These are phyloP conservation scores for Phytophthora litchii DNA, from an alignment of 352 stramenopile genomes.

Conservation along the genomic window DNA sequence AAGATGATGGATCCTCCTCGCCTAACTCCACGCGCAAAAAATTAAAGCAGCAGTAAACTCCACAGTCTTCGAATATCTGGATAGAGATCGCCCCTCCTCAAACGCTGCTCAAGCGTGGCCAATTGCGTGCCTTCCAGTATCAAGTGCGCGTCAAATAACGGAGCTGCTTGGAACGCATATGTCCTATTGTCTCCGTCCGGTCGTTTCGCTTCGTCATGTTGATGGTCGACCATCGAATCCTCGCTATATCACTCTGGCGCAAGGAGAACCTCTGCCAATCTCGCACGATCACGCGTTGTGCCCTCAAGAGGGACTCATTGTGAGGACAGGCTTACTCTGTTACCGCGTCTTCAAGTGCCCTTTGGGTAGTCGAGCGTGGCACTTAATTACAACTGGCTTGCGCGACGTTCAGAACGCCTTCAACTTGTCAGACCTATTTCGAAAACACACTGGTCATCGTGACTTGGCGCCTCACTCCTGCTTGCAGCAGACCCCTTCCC, in stretches of 20 bases:
- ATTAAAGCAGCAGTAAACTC: background rate
- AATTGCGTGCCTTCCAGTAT: background rate
- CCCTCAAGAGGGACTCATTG: constrained; percentile 1
- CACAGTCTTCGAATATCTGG: background rate
- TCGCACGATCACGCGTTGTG: constrained; percentile 14
- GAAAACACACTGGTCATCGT: constrained; percentile 3
- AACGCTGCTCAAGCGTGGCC: background rate
- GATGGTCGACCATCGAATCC: constrained; percentile 11
- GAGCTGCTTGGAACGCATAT: background rate
- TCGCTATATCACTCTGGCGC: constrained; percentile 2
- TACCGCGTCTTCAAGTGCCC: constrained; percentile 26
- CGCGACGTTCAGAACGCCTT: constrained; percentile 8
- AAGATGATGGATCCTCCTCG: background rate
- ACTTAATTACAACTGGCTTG: constrained; percentile 17
- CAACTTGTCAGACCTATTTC: constrained; percentile 20
- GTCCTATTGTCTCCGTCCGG: background rate
- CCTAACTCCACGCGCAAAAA: background rate
- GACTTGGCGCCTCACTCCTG: background rate
- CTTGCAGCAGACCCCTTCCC: constrained; percentile 15
- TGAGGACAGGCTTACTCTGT: constrained; percentile 19
- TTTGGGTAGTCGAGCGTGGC: constrained; percentile 30
- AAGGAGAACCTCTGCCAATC: background rate
- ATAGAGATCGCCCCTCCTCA: background rate
- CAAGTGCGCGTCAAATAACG: background rate
- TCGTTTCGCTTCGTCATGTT: background rate